These are phyloP conservation scores for Xylaria bambusicola DNA, from an alignment of 495 filamentous ascomycete species.

Conservation along the genomic window DNA sequence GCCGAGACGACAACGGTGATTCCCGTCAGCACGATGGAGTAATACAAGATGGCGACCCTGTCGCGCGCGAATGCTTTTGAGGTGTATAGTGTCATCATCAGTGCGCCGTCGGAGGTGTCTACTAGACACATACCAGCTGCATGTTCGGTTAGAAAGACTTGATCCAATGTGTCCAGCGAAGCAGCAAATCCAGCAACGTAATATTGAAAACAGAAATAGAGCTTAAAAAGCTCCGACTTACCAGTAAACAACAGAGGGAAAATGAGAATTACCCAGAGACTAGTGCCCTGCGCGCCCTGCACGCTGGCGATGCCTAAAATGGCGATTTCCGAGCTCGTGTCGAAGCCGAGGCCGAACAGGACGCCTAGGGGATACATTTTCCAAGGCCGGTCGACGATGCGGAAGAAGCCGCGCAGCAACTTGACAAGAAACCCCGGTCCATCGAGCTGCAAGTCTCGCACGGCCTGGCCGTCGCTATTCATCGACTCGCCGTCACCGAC, in stretches of 20 bases:
- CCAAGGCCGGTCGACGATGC: constrained; percentile 86
- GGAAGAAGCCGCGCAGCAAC: constrained; percentile 76
- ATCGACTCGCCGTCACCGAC: constrained; percentile 19
- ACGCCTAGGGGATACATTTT: constrained; percentile 96
- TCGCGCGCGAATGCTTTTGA: constrained; percentile 73
- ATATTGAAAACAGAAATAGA: neutral
- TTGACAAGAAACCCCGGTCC: constrained; percentile 73
- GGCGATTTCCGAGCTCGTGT: constrained; percentile 93
- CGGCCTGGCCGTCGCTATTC: constrained; percentile 48
- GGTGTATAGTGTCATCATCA: constrained; percentile 94
- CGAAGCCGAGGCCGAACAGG: constrained; percentile 92
- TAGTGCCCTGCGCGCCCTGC: constrained; percentile 79
- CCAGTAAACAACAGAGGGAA: constrained; percentile 90
- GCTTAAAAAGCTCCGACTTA: constrained; percentile 38
- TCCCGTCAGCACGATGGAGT: constrained; percentile 84
- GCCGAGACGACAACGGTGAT: constrained; percentile 87
- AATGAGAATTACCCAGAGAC: constrained; percentile 91
- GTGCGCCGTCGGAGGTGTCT: constrained; percentile 86
- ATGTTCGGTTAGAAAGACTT: neutral
- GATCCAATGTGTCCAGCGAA: no score
- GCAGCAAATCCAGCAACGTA: no score
- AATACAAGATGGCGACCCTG: constrained; percentile 85
- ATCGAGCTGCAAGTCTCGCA: constrained; percentile 67
- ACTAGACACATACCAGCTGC: constrained; percentile 86
- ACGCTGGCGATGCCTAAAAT: constrained; percentile 87